These are phyloP conservation scores for Aspergillus piperis DNA, from an alignment of 2,329 filamentous ascomycete genomes.

Conservation along the genomic window DNA sequence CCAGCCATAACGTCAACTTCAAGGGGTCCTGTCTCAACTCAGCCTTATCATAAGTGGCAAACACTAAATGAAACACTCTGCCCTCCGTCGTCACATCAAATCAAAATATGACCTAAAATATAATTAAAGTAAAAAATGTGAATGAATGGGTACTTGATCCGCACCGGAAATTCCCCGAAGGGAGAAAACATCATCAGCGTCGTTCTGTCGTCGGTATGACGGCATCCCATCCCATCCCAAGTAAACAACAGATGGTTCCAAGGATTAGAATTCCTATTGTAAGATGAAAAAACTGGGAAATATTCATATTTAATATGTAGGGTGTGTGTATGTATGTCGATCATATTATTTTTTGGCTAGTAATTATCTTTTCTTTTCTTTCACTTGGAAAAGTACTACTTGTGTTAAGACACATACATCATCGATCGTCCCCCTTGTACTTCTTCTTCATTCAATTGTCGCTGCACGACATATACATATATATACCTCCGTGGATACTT, in stretches of 20 bases:
- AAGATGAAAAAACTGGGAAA: background rate
- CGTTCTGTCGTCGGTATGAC: conserved; percentile 18
- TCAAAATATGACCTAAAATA: no score
- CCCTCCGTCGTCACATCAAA: background rate
- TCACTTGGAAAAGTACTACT: no score
- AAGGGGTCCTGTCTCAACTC: no score
- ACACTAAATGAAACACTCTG: no score
- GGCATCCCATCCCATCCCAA: background rate
- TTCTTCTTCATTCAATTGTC: no score
- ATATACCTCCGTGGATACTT: conserved; percentile 2
- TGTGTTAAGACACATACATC: conserved; percentile 6
- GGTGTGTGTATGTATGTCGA: background rate
- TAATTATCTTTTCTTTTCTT: background rate
- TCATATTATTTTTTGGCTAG: background rate
- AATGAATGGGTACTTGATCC: background rate
- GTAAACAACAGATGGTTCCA: background rate
- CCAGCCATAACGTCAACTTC: background rate
- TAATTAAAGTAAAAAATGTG: no score
- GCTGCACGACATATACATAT: conserved; percentile 8
- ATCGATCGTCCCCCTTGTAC: background rate
- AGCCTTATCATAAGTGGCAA: background rate
- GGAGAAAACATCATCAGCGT: background rate
- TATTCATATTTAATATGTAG: background rate
- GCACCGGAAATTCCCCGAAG: background rate
- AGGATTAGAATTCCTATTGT: background rate